Conservation (phyloP, 2,329 filamentous ascomycete species). For the Pestalotiopsis sp. region DNA sequence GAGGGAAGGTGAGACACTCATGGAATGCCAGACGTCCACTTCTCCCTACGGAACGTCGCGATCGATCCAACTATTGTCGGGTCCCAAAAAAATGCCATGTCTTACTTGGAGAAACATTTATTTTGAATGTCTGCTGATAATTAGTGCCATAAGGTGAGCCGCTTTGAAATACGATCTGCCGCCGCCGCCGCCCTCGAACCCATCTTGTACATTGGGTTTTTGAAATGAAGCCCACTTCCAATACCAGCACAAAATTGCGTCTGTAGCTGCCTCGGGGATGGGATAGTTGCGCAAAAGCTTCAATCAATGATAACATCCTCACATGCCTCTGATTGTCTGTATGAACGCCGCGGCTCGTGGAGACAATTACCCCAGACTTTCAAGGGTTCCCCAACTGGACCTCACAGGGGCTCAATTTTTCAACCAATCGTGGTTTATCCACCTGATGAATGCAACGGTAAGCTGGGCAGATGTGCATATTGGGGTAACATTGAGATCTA, state of each 20-base stretch:
- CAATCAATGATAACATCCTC: constrained; percentile 1
- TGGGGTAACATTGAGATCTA: not conserved
- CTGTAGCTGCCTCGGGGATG: no score
- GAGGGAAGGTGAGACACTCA: not conserved
- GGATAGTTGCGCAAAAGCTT: not conserved
- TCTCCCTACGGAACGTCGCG: not conserved
- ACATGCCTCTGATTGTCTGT: not conserved
- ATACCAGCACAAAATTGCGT: no score
- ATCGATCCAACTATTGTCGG: not conserved
- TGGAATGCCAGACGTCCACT: not conserved
- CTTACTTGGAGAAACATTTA: not conserved
- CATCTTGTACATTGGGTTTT: no score
- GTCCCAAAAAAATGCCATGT: not conserved
- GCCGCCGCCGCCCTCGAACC: no score
- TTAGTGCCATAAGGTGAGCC: no score
- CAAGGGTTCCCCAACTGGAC: not conserved
- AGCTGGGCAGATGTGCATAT: not conserved
- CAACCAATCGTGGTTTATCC: constrained; percentile 2
- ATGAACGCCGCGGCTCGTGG: constrained; percentile 4
- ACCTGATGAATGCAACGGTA: not conserved
- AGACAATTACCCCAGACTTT: not conserved
- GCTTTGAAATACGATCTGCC: no score
- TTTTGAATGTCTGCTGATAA: not conserved
- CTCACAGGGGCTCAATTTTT: not conserved
- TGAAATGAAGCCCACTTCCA: no score